Conservation (phyloP, 192 early-diverging fungal species). For the Umbelopsis vinacea region DNA sequence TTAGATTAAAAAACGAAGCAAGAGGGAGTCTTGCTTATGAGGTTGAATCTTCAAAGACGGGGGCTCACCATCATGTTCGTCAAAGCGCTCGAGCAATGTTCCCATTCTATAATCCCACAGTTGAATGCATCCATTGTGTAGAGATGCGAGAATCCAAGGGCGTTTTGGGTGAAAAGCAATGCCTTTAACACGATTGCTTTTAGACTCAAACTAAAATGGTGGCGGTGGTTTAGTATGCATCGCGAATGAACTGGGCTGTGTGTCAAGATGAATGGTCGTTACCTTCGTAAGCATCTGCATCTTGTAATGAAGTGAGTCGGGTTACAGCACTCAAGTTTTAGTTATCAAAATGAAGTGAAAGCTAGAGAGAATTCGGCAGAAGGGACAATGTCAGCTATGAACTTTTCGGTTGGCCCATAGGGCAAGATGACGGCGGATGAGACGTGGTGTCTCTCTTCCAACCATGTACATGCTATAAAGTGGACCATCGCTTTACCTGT, state of each 20-base stretch:
- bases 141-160: conserved; percentile 96
- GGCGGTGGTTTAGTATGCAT: neutral
- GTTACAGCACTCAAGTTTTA: conserved; percentile 9
- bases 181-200: conserved; percentile 97
- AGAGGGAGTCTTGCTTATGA: neutral
- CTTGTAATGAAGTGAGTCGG: conserved; percentile 31
- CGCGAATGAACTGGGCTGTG: neutral
- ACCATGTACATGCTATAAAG: neutral
- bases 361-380: neutral
- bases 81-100: conserved; percentile 95
- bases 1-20: neutral
- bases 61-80: conserved; percentile 95
- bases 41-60: no score
- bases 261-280: conserved; percentile 11
- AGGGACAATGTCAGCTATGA: neutral
- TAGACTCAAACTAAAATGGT: conserved; percentile 91
- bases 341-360: conserved; percentile 10
- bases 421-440: neutral
- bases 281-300: conserved; percentile 87
- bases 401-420: no score
- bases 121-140: conserved; percentile 98
- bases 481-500: neutral
- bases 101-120: conserved; percentile 99
- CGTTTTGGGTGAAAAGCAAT: conserved; percentile 96
- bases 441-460: neutral